These are phyloP conservation scores for Aspergillus sp. DNA, from an alignment of 2,329 filamentous ascomycete genomes.

Conservation along the genomic window DNA sequence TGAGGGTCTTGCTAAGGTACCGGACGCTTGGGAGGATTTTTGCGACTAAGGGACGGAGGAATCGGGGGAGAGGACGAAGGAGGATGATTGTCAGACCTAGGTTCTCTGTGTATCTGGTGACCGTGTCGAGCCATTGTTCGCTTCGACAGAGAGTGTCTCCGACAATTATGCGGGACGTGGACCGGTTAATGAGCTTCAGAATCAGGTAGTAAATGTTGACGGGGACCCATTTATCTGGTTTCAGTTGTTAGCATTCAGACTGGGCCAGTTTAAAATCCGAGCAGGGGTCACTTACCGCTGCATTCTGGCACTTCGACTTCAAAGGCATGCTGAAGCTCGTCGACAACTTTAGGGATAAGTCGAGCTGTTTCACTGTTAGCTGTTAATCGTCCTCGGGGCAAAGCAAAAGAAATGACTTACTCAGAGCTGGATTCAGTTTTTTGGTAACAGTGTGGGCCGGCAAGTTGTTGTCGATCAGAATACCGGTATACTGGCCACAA, in stretches of 20 bases:
- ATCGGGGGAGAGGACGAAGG: slow-evolving; percentile 35
- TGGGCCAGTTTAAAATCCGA: background rate
- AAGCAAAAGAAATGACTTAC: slow-evolving; percentile 9
- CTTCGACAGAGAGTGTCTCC: slow-evolving; percentile 39
- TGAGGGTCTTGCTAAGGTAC: slow-evolving; percentile 30
- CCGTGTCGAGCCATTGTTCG: slow-evolving; percentile 38
- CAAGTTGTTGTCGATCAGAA: slow-evolving; percentile 25
- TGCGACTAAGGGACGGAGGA: slow-evolving; percentile 35
- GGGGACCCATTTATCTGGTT: slow-evolving; percentile 23
- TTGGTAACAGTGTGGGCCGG: slow-evolving; percentile 24
- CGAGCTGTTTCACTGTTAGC: slow-evolving; percentile 17
- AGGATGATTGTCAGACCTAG: slow-evolving; percentile 32
- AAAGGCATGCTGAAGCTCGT: slow-evolving; percentile 29
- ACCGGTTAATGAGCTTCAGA: slow-evolving; percentile 37
- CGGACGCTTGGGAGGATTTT: slow-evolving; percentile 35
- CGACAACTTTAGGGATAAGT: slow-evolving; percentile 25
- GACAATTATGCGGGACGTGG: slow-evolving; percentile 43
- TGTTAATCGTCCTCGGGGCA: background rate
- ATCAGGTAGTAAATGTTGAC: slow-evolving; percentile 27
- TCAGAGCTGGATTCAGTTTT: slow-evolving; percentile 25
- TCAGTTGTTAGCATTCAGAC: background rate
- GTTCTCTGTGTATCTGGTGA: slow-evolving; percentile 36
- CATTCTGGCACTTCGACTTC: slow-evolving; percentile 23
- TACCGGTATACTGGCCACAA: slow-evolving; percentile 29
- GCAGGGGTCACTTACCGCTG: slow-evolving; percentile 16